Evolutionary conservation across 2,329 filamentous ascomycete genomes (phyloP).

Genomic region (Aspergillus spinulosporus): DNA sequence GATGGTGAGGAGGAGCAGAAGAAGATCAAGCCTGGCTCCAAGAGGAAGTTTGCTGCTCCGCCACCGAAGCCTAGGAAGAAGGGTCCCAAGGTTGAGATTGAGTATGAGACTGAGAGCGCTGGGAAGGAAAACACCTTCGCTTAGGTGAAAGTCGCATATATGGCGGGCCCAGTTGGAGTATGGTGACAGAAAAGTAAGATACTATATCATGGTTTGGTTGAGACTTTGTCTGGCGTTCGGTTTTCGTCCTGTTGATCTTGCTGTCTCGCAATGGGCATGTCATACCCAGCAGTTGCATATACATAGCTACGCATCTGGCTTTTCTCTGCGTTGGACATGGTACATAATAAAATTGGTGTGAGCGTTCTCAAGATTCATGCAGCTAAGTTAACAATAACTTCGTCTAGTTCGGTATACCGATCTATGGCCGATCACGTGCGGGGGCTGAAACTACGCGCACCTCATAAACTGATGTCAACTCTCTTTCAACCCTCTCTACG

Average conservation of each 20-base stretch:
- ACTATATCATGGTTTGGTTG: slow-evolving; percentile 8
- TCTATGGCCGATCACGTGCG: slow-evolving; percentile 10
- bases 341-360: slow-evolving; percentile 8
- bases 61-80: slow-evolving; percentile 62
- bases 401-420: background rate
- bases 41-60: slow-evolving; percentile 58
- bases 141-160: slow-evolving; percentile 19
- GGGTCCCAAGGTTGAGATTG: slow-evolving; percentile 68
- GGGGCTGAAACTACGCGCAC: slow-evolving; percentile 7
- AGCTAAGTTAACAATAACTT: background rate
- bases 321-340: slow-evolving; percentile 7
- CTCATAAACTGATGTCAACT: background rate
- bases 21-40: slow-evolving; percentile 49
- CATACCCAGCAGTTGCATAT: slow-evolving; percentile 40
- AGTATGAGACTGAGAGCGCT: slow-evolving; percentile 72
- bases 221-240: slow-evolving; percentile 34
- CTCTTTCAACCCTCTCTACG: background rate
- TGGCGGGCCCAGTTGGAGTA: background rate
- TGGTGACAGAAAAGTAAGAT: slow-evolving; percentile 17
- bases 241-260: slow-evolving; percentile 21
- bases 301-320: slow-evolving; percentile 16
- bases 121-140: slow-evolving; percentile 51
- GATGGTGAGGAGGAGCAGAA: slow-evolving; percentile 50
- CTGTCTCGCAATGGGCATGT: slow-evolving; percentile 32
- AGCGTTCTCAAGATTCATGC: background rate